These are phyloP conservation scores for Fusarium pseudoanthophilum DNA, from an alignment of 2,329 filamentous ascomycete genomes.

Conservation along the genomic window DNA sequence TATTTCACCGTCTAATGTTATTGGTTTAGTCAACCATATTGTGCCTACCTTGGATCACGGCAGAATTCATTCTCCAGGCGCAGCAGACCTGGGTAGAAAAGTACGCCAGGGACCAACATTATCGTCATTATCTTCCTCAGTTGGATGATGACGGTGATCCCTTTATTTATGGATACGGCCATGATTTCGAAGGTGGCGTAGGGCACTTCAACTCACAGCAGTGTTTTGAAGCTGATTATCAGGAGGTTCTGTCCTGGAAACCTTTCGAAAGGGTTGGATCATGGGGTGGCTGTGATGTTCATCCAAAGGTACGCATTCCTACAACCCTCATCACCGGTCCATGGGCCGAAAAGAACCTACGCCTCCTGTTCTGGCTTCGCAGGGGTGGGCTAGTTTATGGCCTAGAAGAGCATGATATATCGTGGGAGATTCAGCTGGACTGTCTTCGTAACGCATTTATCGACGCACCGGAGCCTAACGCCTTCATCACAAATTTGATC, in stretches of 20 bases:
- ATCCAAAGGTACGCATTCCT: constrained; percentile 54
- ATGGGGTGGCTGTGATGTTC: constrained; percentile 51
- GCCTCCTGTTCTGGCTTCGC: constrained; percentile 59
- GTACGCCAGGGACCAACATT: constrained; percentile 49
- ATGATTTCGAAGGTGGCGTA: constrained; percentile 40
- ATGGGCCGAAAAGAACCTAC: constrained; percentile 53
- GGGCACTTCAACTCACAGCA: constrained; percentile 48
- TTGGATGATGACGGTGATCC: constrained; percentile 14
- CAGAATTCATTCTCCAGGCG: constrained; percentile 59
- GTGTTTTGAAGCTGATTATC: constrained; percentile 54
- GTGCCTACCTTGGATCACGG: constrained; percentile 56
- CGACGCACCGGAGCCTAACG: constrained; percentile 43
- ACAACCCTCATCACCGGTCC: constrained; percentile 54
- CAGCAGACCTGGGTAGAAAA: constrained; percentile 59
- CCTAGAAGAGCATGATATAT: constrained; percentile 43
- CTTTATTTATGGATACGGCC: constrained; percentile 17
- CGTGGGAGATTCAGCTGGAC: constrained; percentile 56
- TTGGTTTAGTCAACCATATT: constrained; percentile 55
- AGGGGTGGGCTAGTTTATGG: constrained; percentile 50
- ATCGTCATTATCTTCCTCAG: constrained; percentile 47
- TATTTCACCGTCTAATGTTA: constrained; percentile 7
- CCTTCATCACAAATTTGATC: constrained; percentile 48
- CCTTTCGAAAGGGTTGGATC: constrained; percentile 31
- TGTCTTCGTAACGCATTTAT: constrained; percentile 52
- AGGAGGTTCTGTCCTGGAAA: constrained; percentile 40